Base-by-base conservation (phyloP, 768 basidiomycete species). In the Boletus fagicola region DNA sequence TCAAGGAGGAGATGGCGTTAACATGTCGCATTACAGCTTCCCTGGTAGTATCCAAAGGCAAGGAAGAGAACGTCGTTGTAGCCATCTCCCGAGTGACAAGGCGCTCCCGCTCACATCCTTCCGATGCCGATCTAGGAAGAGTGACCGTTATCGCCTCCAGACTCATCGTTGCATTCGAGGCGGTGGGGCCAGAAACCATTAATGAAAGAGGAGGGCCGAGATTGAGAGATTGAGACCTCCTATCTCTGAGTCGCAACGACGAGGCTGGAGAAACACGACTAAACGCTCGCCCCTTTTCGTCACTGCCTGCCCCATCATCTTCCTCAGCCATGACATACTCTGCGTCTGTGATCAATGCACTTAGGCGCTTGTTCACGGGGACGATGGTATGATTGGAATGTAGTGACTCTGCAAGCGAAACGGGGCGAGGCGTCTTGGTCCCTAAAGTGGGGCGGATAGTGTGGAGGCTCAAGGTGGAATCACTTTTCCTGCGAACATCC, bases 401-500 rank as follows among this genome's bases (percentile, higher is more conserved):
- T 53, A 89, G 74, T 0, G 88, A 90, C 59, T 90, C 89, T 10
- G 87, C 88, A 73, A 86, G 82, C 10, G 90, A 92, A 33, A 89
- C 87, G 4, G 90, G 90, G 16, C 90, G 79, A 38, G 87, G 84
- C 3, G 85, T 75, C 28, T 79, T 80, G 35, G 68, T 70, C 39
- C 77, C 78, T 13, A 82, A 76, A 16, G 71, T 67, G 36, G 85
- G 82, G 31, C 88, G 81, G 54, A 89, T 82, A 20, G 89, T 91
- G 60, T 82, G 81, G 66, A 86, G 84, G 65, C 88, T 86, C 67
- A 86, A 83, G n/a, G 88, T 90, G 7, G 90, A 85, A 71, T 92
- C 90, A 63, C 89, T 90, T 74, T 88, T 89, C 65, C 90, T 76
- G 86, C 89, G 88, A 33, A 78, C 77, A 60, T 92, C 90, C 75